Evolutionary conservation across 2,329 filamentous ascomycete species (phyloP), one percentile per base, ranked within the genome.

Genomic region (Lasiodiplodia hormozganensis): DNA sequence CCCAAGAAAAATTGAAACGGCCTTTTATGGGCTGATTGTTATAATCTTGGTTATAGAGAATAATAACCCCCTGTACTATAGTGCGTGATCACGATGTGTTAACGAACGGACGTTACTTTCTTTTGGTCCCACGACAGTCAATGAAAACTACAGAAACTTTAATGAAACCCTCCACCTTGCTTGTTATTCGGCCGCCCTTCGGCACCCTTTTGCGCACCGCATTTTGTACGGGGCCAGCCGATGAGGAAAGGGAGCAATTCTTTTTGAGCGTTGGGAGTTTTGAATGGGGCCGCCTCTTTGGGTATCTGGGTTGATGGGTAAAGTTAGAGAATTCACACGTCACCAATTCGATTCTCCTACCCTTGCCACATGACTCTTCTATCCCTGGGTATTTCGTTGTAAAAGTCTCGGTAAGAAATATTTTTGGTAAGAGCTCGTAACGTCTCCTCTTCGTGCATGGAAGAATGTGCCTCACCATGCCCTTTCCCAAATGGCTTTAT

Each of bases 251-350:
- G 49, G n/a, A 36, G 51, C 34, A 18, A 56, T 47, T 8, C 21
- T 14, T 49, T 65, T 43, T 28, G 51, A 54, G 62, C 62, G 62
- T 65, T 65, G 62, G 62, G 62, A 65, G 62, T 65, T 56, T 4
- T 21, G 40, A n/a, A 40, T 18, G 34, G 49, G 49, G 43, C 47
- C 31, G 23, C 25, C 12, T 18, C 31, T 36, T 51, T 64, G n/a
- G 60, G 47, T 18, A 36, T 40, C 21, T 21, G 54, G 54, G 16
- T 64, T 52, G 18, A 28, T 64, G 60, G 60, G 60, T 52, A 64
- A 64, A 64, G 8, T 49, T 64, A 64, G 60, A 64, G 36, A 64
- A 64, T 47, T 60, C 36, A 60, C 36, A 60, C 12, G 23, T 60
- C 56, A n/a, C 36, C 36, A 47, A 18, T 36, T 60, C 56, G 56